These are phyloP conservation scores for Monilinia vaccinii-corymbosi DNA, from an alignment of 2,329 filamentous ascomycete species.

Conservation along the genomic window DNA sequence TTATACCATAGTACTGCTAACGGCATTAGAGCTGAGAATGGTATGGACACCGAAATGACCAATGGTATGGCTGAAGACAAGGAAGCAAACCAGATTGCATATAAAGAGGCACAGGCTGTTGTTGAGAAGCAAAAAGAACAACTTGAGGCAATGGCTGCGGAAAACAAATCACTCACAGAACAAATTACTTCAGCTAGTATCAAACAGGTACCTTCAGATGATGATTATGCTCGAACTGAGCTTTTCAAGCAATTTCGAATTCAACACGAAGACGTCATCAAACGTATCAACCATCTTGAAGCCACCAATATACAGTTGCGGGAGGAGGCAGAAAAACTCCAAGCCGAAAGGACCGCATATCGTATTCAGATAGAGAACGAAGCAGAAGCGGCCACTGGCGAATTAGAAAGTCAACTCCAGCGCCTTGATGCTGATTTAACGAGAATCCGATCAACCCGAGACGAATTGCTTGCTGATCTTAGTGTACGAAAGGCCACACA, in stretches of 20 bases:
- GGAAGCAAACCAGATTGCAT: conserved; percentile 63
- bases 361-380: conserved; percentile 76
- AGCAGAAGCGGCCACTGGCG: conserved; percentile 58
- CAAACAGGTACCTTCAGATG: conserved; percentile 69
- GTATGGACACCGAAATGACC: conserved; percentile 33
- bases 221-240: conserved; percentile 88
- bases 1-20: conserved; percentile 43
- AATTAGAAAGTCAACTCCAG: conserved; percentile 74
- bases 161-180: conserved; percentile 65
- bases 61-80: conserved; percentile 46
- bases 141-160: conserved; percentile 65
- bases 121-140: conserved; percentile 83
- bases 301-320: conserved; percentile 76
- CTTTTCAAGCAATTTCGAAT: conserved; percentile 86
- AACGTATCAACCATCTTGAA: conserved; percentile 83
- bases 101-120: conserved; percentile 68
- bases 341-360: conserved; percentile 76
- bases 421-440: conserved; percentile 77
- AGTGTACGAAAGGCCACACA: conserved; percentile 69
- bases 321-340: conserved; percentile 76
- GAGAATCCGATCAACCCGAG: conserved; percentile 72
- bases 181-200: conserved; percentile 68
- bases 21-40: conserved; percentile 35
- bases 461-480: conserved; percentile 78
- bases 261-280: conserved; percentile 88